Evolutionary conservation across 176 grass and related monocot genomes (phyloP).

Genomic region (Juncus inflexus): DNA sequence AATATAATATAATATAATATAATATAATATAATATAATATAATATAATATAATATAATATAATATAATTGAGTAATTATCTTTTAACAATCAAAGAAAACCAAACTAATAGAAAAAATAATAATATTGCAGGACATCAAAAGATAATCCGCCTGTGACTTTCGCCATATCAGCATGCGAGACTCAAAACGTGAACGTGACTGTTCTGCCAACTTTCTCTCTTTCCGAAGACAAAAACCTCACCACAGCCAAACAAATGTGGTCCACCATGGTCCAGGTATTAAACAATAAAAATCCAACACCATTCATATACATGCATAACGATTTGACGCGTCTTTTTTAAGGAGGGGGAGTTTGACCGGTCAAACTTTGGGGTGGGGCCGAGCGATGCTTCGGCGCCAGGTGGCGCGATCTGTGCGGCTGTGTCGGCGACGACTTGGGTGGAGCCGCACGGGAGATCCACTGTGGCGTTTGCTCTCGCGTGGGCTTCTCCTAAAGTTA

Average conservation of each 20-base stretch:
- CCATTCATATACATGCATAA: not conserved
- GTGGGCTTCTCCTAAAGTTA: slow-evolving; percentile 98
- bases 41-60: no score
- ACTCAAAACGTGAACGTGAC: slow-evolving; percentile 93
- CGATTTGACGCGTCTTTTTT: not conserved
- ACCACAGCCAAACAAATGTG: slow-evolving; percentile 85
- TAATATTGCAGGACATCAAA: slow-evolving; percentile 59
- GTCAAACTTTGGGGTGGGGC: slow-evolving; percentile 59
- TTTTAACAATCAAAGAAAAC: no score
- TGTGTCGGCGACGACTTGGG: slow-evolving; percentile 84
- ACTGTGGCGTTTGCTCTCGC: slow-evolving; percentile 79
- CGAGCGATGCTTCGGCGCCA: slow-evolving; percentile 58
- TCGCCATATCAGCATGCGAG: slow-evolving; percentile 80
- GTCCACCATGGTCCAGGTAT: not conserved
- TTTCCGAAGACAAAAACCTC: slow-evolving; percentile 51
- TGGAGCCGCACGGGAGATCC: slow-evolving; percentile 87
- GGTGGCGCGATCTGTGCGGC: slow-evolving; percentile 77
- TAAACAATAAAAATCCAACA: not conserved
- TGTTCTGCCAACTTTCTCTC: slow-evolving; percentile 74
- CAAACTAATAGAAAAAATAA: no score
- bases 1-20: no score
- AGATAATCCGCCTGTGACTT: slow-evolving; percentile 89
- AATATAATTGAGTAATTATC: no score
- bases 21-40: no score
- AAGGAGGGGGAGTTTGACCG: slow-evolving; percentile 71